Base-by-base conservation (phyloP, 768 basidiomycete species). In the Russula earlei region DNA sequence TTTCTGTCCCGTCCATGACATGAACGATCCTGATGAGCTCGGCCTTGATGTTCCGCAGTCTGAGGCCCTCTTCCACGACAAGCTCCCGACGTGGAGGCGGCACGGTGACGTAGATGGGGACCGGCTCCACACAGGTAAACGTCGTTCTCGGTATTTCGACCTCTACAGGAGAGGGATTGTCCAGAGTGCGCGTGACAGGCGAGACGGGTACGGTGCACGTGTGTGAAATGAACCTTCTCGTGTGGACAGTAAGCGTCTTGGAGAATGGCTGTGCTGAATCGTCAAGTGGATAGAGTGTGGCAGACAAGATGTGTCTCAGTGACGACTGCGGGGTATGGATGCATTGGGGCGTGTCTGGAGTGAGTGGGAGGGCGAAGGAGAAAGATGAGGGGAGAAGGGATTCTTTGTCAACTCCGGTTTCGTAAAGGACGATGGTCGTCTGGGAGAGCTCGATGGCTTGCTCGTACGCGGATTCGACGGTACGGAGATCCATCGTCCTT, bases 341-440 rank as follows among this genome's bases (percentile, higher is more conserved):
- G 38, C 87, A 88, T 67, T 92, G 87, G 0, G 91, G 91, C 6
- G 87, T 82, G 68, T 94, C 91, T 40, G 79, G 70, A 56, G 76
- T 79, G 50, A 94, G 75, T 11, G 87, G 87, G 58, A 94, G 82
- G 36, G 87, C 80, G 69, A 93, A 94, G n/a, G 85, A 82, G 58
- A 85, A 79, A 20, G 79, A 77, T 2, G 82, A 75, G 5, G 85
- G 84, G 55, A 83, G 71, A 22, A 71, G 56, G 19, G 71, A 63
- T 45, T 65, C 60, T 46, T 74, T 65, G 40, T 69, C 62, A 10
- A 65, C 67, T 15, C 72, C 68, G 42, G 74, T 70, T 8, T 78
- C 74, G 60, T 76, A 82, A 41, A 89, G 70, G 56, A 79, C 76
- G 44, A 81, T 65, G 56, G 84, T 80, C 11, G 77, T 76, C 27